Evolutionary conservation across 2,329 filamentous ascomycete genomes (phyloP).

Genomic region (Hypoxylon sp.): DNA sequence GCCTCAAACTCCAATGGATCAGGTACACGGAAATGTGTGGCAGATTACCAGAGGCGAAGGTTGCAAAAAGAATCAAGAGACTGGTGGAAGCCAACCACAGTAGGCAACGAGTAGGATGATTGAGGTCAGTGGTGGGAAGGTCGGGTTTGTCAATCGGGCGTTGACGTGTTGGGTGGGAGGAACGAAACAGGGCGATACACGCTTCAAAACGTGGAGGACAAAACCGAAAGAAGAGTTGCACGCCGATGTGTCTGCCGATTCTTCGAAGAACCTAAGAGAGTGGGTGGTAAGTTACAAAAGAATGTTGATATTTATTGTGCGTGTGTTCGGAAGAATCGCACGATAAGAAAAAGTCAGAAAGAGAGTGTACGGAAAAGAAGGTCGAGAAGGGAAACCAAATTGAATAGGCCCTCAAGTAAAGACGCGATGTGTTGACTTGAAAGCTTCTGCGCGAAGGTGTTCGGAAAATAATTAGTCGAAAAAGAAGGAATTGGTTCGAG

Average conservation of each 20-base stretch:
- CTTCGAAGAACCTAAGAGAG: conserved; percentile 12
- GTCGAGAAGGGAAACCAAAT: background rate
- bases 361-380: conserved; percentile 10
- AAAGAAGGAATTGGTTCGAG: no score
- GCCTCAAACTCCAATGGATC: conserved; percentile 9
- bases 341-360: conserved; percentile 5
- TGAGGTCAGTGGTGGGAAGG: background rate
- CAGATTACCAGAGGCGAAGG: no score
- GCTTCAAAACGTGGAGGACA: conserved; percentile 14
- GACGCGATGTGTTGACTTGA: no score
- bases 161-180: background rate
- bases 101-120: background rate
- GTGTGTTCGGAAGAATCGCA: conserved; percentile 9
- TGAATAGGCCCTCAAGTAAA: no score
- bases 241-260: conserved; percentile 26
- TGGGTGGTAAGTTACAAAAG: conserved; percentile 13
- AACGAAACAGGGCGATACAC: conserved; percentile 8
- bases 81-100: background rate
- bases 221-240: conserved; percentile 26
- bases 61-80: no score
- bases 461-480: no score
- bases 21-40: conserved; percentile 4
- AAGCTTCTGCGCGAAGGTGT: no score
- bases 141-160: background rate
- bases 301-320: conserved; percentile 21